Evolutionary conservation across 768 basidiomycete species (phyloP).

Genomic region (Pleurotus citrinopileatus): DNA sequence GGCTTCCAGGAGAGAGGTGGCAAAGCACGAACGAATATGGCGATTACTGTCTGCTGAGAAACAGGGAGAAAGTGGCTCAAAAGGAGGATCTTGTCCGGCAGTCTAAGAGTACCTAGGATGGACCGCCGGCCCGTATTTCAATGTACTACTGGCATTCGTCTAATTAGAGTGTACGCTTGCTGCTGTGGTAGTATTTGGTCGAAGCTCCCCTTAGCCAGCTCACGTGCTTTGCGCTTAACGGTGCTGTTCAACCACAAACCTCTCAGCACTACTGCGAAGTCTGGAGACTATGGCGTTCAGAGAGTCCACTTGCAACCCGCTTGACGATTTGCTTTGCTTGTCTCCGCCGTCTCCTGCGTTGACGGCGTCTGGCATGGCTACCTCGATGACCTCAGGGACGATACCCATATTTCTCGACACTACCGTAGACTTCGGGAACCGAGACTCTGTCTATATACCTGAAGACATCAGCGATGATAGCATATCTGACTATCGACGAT

Average conservation of each 20-base stretch:
- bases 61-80: conserved; percentile 37
- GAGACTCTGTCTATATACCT: not conserved
- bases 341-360: conserved; percentile 46
- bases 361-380: conserved; percentile 31
- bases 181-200: too few relatives aligned
- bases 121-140: too few relatives aligned
- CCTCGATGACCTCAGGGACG: conserved; percentile 40
- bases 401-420: conserved; percentile 45
- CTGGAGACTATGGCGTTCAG: conserved; percentile 15
- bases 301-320: conserved; percentile 32
- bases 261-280: not conserved
- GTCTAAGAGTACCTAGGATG: too few relatives aligned
- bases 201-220: too few relatives aligned
- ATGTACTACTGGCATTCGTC: too few relatives aligned
- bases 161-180: too few relatives aligned
- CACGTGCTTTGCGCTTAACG: too few relatives aligned
- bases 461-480: not conserved
- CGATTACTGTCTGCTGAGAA: conserved; percentile 86
- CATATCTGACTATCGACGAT: not conserved
- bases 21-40: conserved; percentile 73
- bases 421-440: not conserved
- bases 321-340: conserved; percentile 35
- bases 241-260: too few relatives aligned
- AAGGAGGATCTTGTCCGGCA: conserved; percentile 26
- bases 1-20: conserved; percentile 74